Evolutionary conservation across 1,284 basidiomycete genomes (phyloP).

Genomic region (Cryptococcus sp.): DNA sequence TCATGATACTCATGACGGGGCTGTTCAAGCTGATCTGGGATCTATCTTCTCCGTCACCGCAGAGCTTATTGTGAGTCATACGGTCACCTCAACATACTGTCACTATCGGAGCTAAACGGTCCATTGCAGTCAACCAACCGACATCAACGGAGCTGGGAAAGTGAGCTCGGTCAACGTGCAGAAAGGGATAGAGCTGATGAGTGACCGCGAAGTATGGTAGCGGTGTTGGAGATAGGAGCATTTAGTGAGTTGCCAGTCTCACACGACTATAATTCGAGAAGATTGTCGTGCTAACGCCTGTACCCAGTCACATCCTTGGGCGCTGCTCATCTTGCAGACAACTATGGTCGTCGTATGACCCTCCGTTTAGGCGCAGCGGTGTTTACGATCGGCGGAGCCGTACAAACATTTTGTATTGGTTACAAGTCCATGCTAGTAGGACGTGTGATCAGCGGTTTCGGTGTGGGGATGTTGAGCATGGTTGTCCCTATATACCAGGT

Average conservation of each 20-base stretch:
- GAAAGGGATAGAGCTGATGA: no score
- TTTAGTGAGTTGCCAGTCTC: conserved; percentile 63
- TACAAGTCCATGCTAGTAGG: conserved; percentile 86
- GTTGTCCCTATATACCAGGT: conserved; percentile 91
- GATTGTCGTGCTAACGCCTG: conserved; percentile 1
- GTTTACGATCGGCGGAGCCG: conserved; percentile 83
- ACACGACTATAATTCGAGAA: no score
- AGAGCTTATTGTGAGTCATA: conserved; percentile 35
- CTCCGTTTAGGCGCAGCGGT: conserved; percentile 82
- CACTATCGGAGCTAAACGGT: background rate
- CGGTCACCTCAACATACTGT: background rate
- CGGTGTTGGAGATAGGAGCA: conserved; percentile 87
- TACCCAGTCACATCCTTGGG: conserved; percentile 79
- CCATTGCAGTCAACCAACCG: conserved; percentile 65
- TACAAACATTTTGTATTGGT: conserved; percentile 85
- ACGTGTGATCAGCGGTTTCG: conserved; percentile 83
- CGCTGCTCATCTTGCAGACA: conserved; percentile 83
- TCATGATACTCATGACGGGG: background rate
- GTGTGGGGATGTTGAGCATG: conserved; percentile 90
- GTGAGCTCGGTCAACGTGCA: conserved; percentile 24
- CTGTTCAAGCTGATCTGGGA: conserved; percentile 7
- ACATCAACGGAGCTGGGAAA: conserved; percentile 58
- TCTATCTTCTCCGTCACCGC: background rate
- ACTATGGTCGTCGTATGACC: conserved; percentile 82
- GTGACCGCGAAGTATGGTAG: conserved; percentile 71